These are phyloP conservation scores for Brettanomyces anomalus DNA, from an alignment of 805 yeast genomes.

Conservation along the genomic window DNA sequence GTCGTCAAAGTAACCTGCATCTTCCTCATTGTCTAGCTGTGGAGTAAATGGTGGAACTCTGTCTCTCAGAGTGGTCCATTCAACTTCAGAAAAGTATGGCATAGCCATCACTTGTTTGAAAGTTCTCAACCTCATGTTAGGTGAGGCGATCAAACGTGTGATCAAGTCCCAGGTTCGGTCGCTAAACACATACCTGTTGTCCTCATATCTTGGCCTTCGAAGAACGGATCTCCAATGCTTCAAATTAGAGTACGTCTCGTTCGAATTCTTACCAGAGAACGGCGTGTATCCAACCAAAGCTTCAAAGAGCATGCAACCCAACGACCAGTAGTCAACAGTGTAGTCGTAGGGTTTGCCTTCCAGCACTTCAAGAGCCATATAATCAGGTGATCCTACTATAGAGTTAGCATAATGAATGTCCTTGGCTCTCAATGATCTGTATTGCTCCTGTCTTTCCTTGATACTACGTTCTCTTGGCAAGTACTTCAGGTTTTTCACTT, in stretches of 20 bases:
- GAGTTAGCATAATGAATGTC: conserved; percentile 88
- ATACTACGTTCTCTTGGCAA: conserved; percentile 64
- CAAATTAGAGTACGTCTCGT: conserved; percentile 89
- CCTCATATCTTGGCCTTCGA: conserved; percentile 84
- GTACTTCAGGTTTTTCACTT: conserved; percentile 67
- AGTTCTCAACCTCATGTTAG: conserved; percentile 62
- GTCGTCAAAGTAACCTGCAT: conserved; percentile 98
- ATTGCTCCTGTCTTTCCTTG: conserved; percentile 79
- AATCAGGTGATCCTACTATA: conserved; percentile 97
- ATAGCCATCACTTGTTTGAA: conserved; percentile 75
- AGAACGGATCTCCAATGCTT: conserved; percentile 88
- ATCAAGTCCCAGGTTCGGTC: conserved; percentile 95
- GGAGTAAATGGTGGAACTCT: conserved; percentile 93
- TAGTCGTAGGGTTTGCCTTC: conserved; percentile 91
- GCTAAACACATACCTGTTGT: conserved; percentile 85
- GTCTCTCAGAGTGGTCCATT: conserved; percentile 62
- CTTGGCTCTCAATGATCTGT: conserved; percentile 65
- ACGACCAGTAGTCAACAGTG: conserved; percentile 97
- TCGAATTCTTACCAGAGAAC: conserved; percentile 85
- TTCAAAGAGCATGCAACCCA: conserved; percentile 96
- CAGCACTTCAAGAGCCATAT: conserved; percentile 96
- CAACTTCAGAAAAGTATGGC: conserved; percentile 77
- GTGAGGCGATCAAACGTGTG: conserved; percentile 70
- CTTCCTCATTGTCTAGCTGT: conserved; percentile 92
- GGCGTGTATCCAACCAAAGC: conserved; percentile 97